Evolutionary conservation across 1,284 basidiomycete genomes (phyloP), one percentile per base, ranked within the genome.

Genomic region (Coriolopsis trogii): DNA sequence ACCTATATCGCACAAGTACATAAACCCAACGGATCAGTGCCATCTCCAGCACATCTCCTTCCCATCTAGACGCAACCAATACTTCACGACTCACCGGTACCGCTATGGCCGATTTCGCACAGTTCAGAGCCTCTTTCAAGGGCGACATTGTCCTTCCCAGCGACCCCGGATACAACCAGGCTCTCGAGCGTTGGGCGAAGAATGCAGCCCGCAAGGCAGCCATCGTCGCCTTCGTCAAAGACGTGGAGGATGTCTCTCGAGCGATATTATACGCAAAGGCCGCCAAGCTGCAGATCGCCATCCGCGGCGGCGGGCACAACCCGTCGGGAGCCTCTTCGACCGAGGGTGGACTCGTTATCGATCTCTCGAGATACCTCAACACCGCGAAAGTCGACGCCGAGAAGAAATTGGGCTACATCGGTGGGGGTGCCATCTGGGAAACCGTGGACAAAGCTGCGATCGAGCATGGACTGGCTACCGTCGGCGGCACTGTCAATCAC

Each of bases 221-320:
- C 15, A 49, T 72, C 25, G 66, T 76, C 29, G 69, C 65, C 0
- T 67, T 67, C 39, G 67, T 70, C 2, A 64, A 66, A 40, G 62
- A 65, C 47, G 55, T 58, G 1, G 46, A 58, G 4, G 70, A 75
- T 45, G 66, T 76, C 20, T 39, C 62, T 1, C 44, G 55, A 2
- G 69, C 70, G 3, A 58, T 77, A 49, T 50, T 56, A 13, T 75
- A 66, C 18, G 69, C 69, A 1, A 55, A 60, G 15, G 37, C 51
- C 4, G 62, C 67, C 15, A 42, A 49, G 6, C 38, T 70, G 3
- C 66, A 67, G 37, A 48, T 76, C 9, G 67, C 67, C 0, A 62
- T 75, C 12, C 62, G 64, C 16, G 66, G 72, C 18, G 75, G 74
- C 6, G 75, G 74, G 0, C 75, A 77, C 50, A 70, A 64, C 31